Conservation (phyloP, 805 yeast species). For the Kazachstania africana region DNA sequence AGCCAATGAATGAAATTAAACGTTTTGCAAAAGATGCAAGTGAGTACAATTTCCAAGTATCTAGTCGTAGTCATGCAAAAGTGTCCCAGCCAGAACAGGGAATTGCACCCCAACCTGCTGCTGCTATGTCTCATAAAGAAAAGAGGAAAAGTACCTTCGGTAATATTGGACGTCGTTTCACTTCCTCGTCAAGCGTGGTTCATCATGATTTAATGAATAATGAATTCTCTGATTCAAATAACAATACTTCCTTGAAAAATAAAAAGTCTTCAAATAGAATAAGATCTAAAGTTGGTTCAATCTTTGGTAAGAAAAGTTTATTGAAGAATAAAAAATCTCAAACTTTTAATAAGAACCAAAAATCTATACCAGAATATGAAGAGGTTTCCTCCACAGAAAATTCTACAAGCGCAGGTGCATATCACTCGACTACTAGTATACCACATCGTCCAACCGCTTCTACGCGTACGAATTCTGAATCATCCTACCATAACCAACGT, state of each 20-base stretch:
- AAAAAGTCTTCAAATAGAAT: slow-evolving; percentile 31
- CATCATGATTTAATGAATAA: slow-evolving; percentile 24
- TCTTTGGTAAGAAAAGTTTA: slow-evolving; percentile 52
- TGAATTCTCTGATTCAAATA: slow-evolving; percentile 22
- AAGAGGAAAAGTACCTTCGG: slow-evolving; percentile 21
- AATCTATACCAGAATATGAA: slow-evolving; percentile 4
- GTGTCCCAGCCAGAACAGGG: background rate
- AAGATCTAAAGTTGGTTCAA: slow-evolving; percentile 65
- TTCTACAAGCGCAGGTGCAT: too few species aligned
- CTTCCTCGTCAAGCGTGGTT: slow-evolving; percentile 21
- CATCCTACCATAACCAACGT: too few species aligned
- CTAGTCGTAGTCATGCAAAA: background rate
- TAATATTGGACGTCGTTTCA: slow-evolving; percentile 16
- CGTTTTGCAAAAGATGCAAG: slow-evolving; percentile 39
- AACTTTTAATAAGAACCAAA: slow-evolving; percentile 3
- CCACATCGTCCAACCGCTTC: too few species aligned
- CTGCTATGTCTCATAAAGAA: slow-evolving; percentile 4
- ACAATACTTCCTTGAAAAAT: slow-evolving; percentile 20
- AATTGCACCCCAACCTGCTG: background rate
- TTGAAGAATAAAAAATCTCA: slow-evolving; percentile 25
- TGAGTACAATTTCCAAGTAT: slow-evolving; percentile 13
- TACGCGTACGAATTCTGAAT: too few species aligned
- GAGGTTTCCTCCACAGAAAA: too few species aligned
- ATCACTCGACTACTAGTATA: too few species aligned
- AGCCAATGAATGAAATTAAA: slow-evolving; percentile 47